Percentiles rank a stretch among this genome's conserved stretches.
These are phyloP conservation scores for Mycena amicta DNA, from an alignment of 768 basidiomycete genomes.

Conservation along the genomic window DNA sequence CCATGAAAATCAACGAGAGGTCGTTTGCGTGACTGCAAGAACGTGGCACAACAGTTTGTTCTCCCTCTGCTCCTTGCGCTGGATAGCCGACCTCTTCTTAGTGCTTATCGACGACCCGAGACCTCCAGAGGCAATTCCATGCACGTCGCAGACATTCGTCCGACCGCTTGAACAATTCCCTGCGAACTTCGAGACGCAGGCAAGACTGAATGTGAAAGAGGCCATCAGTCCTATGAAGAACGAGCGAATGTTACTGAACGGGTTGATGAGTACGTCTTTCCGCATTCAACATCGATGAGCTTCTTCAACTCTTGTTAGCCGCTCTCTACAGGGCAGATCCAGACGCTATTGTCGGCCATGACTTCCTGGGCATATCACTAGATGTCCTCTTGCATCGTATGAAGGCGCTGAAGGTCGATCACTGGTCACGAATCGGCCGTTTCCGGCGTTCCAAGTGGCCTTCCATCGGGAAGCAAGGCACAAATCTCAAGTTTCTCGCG, in stretches of 20 bases:
- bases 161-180: slow-evolving; percentile 90
- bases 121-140: slow-evolving; percentile 84
- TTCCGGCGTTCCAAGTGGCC: slow-evolving; percentile 88
- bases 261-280: slow-evolving; percentile 61
- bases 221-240: slow-evolving; percentile 73
- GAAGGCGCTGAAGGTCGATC: slow-evolving; percentile 86
- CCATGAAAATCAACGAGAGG: slow-evolving; percentile 89
- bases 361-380: slow-evolving; percentile 86
- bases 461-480: slow-evolving; percentile 75
- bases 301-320: slow-evolving; percentile 38
- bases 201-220: slow-evolving; percentile 65
- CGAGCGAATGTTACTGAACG: slow-evolving; percentile 85
- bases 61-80: background rate
- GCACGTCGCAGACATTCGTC: slow-evolving; percentile 83
- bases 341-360: slow-evolving; percentile 92
- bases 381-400: slow-evolving; percentile 91
- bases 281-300: background rate
- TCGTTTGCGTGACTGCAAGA: slow-evolving; percentile 82
- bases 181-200: slow-evolving; percentile 73
- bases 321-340: slow-evolving; percentile 87
- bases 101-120: slow-evolving; percentile 90
- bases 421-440: slow-evolving; percentile 93
- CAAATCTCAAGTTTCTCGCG: slow-evolving; percentile 79
- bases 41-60: slow-evolving; percentile 71
- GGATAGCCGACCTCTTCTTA: slow-evolving; percentile 31